Base-by-base conservation (phyloP, 768 basidiomycete genomes). In the Suillus luteus region DNA sequence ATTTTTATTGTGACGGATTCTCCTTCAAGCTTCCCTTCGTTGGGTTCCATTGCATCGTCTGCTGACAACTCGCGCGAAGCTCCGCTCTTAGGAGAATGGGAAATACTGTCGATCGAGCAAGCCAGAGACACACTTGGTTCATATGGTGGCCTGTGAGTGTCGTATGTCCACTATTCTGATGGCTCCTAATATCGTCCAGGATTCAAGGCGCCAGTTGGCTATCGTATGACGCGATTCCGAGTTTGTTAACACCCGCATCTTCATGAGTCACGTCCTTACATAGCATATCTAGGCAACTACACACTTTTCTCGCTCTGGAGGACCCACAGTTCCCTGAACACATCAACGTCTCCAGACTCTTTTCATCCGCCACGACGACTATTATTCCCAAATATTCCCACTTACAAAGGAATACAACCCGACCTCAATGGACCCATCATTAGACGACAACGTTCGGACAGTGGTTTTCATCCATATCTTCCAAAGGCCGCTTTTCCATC, bases 231-330 rank as follows among this genome's bases (percentile, higher is more conserved):
- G 64, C 73, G 7, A 71, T 70, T 17, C 83, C 86, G 22, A 81
- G 86, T 87, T 64, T 59, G 85, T 80, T 55, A 54, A 38, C 43
- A 24, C 17, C 49, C 37, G 1, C 24, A 44, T 12, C 33, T 38
- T 48, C 35, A 38, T 64, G 33, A 51, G 66, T 55, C 2, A 1
- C 61, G 22, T 12, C 19, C 60, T 63, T 62, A 62, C 40, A 65
- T 46, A 49, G 38, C 48, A 55, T 24, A 48, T 43, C 22, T 66
- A 72, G 89, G 89, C 72, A 87, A 90, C 65, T 85, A 88, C 64
- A 88, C 92, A 3, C 77, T 94, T 61, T 83, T 93, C 38, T 85
- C 92, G 7, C 80, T 96, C 40, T 91, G 89, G 88, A 83, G 90
- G 51, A 86, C 85, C 0, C 90, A 94, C 75, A 86, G 86, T 63